Conservation (phyloP, 805 yeast genomes). For the Hanseniaspora nectarophila region DNA sequence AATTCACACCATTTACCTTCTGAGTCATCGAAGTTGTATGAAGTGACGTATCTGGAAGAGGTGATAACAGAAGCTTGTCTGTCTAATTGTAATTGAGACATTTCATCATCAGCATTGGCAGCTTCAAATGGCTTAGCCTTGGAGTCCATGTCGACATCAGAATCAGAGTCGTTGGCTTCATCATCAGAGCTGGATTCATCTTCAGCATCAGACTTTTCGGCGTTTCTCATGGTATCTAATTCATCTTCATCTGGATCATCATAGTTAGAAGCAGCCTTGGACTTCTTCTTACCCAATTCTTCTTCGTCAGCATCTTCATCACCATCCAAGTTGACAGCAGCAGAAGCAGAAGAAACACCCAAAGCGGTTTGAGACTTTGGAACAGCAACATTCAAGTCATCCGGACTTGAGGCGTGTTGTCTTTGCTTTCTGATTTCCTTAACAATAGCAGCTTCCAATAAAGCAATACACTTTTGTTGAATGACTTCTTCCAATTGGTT, state of each 20-base stretch:
- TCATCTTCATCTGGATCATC: slow-evolving; percentile 96
- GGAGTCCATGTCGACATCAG: slow-evolving; percentile 32
- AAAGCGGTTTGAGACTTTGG: slow-evolving; percentile 42
- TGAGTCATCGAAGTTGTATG: slow-evolving; percentile 81
- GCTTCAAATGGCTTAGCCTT: slow-evolving; percentile 25
- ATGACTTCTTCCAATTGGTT: slow-evolving; percentile 64
- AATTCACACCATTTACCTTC: slow-evolving; percentile 89
- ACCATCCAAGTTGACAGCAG: slow-evolving; percentile 36
- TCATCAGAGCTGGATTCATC: slow-evolving; percentile 36
- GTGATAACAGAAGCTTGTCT: slow-evolving; percentile 76
- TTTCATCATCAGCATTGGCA: slow-evolving; percentile 23
- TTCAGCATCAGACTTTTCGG: slow-evolving; percentile 67
- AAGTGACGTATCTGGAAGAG: slow-evolving; percentile 58
- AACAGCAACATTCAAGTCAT: slow-evolving; percentile 56
- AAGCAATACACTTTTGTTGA: slow-evolving; percentile 49
- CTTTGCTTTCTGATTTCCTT: slow-evolving; percentile 77
- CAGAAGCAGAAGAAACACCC: slow-evolving; percentile 28
- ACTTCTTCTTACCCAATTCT: slow-evolving; percentile 46
- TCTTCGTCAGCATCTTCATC: slow-evolving; percentile 54
- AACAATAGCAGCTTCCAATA: slow-evolving; percentile 58
- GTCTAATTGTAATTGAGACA: slow-evolving; percentile 57
- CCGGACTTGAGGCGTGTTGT: slow-evolving; percentile 43
- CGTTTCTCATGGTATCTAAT: slow-evolving; percentile 74
- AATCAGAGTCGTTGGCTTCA: slow-evolving; percentile 30
- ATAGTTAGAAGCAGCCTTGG: slow-evolving; percentile 80